Evolutionary conservation across 2,329 filamentous ascomycete genomes (phyloP), one percentile per base, ranked within the genome.

Genomic region (Fulvia fulva): DNA sequence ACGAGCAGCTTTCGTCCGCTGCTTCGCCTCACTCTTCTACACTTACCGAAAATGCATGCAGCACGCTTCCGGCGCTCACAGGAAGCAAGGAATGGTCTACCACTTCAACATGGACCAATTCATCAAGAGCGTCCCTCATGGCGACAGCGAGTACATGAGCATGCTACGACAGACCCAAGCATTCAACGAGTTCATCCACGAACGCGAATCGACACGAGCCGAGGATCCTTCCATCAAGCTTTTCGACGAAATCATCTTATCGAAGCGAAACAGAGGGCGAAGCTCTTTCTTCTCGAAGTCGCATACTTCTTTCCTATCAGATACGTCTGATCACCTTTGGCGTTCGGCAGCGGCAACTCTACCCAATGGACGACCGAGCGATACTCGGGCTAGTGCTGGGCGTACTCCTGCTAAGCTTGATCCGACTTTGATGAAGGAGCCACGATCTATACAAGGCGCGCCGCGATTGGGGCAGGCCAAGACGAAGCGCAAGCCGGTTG

Each of bases 401-500:
- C 77, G 85, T 65, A 86, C 90, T 37, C 94, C 94, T 5, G 86
- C 90, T 7, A 92, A 90, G 69, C 81, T 99, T 9, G 94, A 99
- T 68, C 83, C 87, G 3, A 83, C 86, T 14, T 79, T 97, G 49
- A 96, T 97, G 91, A 90, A 91, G 72, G 92, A 97, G 75, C 92
- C 92, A 28, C 84, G 92, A 58, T 86, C 90, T 62, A 93, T 96
- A 41, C 91, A 96, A 72, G 92, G 92, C 34, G 86, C 91, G n/a
- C 91, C 91, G 26, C 76, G 83, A 58, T 78, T 84, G 16, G 79
- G 80, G 53, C 73, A 74, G 59, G 73, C 73, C n/a, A 76, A 78
- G 64, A 76, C 78, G 23, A 76, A 76, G 55, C 71, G 79, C 34
- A 81, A 80, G 67, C 78, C 78, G 2, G 78, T 80, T 50, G 77